These are phyloP conservation scores for Glycine latifolia DNA, from an alignment of 306 rosid species.

Conservation along the genomic window DNA sequence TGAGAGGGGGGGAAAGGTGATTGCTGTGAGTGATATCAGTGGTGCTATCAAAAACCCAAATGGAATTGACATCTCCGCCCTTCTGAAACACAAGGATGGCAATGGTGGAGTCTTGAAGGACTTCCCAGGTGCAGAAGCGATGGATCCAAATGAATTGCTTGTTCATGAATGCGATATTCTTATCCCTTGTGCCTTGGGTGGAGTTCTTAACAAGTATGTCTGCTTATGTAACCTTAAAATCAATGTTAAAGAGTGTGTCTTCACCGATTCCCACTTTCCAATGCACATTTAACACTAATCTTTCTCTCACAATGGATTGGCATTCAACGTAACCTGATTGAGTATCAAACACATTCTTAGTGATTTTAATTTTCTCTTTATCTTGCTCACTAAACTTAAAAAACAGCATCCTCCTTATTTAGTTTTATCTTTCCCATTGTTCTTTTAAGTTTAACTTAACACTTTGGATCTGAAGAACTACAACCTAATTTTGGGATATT, in stretches of 20 bases:
- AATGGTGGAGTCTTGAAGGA: constrained; percentile 50
- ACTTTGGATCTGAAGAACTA: constrained; percentile 14
- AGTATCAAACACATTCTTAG: not conserved
- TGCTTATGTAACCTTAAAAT: constrained; percentile 12
- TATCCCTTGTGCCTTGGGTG: constrained; percentile 79
- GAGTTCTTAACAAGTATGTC: constrained; percentile 69
- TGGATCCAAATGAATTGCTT: constrained; percentile 70
- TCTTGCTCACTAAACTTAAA: not conserved
- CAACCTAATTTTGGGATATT: not conserved
- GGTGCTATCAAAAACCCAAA: constrained; percentile 69
- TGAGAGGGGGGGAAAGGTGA: constrained; percentile 72
- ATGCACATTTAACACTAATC: not conserved
- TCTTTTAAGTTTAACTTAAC: constrained; percentile 24
- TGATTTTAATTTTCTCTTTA: constrained; percentile 13
- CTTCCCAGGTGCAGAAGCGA: constrained; percentile 60
- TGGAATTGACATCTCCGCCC: constrained; percentile 71
- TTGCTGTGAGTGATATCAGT: constrained; percentile 77
- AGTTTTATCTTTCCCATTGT: not conserved
- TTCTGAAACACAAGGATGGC: constrained; percentile 57
- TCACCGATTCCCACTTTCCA: not conserved
- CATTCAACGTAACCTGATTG: too few relatives aligned
- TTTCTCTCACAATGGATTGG: too few relatives aligned
- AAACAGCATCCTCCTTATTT: not conserved
- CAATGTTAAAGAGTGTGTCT: not conserved
- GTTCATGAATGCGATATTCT: constrained; percentile 77